These are phyloP conservation scores for Colletotrichum costaricense DNA, from an alignment of 2,329 filamentous ascomycete genomes.

Conservation along the genomic window DNA sequence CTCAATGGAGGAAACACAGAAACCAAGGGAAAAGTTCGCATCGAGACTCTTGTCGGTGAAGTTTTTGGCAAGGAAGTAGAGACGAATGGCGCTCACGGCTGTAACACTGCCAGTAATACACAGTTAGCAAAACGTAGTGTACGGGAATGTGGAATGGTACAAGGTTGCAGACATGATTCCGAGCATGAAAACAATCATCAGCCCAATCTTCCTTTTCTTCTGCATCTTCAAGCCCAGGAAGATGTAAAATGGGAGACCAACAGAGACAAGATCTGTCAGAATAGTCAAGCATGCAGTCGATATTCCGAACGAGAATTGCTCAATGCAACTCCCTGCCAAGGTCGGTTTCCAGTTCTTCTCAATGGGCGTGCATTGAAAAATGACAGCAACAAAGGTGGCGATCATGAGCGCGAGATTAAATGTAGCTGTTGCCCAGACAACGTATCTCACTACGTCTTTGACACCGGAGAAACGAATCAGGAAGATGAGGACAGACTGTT, in stretches of 20 bases:
- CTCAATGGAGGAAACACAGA: constrained; percentile 45
- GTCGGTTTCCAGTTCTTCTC: constrained; percentile 44
- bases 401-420: constrained; percentile 47
- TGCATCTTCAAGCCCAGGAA: constrained; percentile 48
- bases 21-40: constrained; percentile 37
- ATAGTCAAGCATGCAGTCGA: constrained; percentile 50
- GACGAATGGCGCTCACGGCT: neutral
- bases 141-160: no score
- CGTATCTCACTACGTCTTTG: constrained; percentile 43
- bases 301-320: constrained; percentile 40
- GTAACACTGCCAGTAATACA: neutral
- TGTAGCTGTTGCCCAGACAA: constrained; percentile 34
- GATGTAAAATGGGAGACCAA: constrained; percentile 48
- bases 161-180: constrained; percentile 39
- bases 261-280: constrained; percentile 51
- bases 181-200: constrained; percentile 48
- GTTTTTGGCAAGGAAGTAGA: neutral
- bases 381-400: constrained; percentile 49
- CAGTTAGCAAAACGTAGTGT: neutral
- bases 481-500: constrained; percentile 47
- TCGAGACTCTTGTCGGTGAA: constrained; percentile 1
- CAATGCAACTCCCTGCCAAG: neutral
- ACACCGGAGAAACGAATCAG: constrained; percentile 45
- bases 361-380: constrained; percentile 54
- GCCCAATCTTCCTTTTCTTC: constrained; percentile 43